Evolutionary conservation across 2,329 filamentous ascomycete genomes (phyloP).

Genomic region (Cadophora sp.): DNA sequence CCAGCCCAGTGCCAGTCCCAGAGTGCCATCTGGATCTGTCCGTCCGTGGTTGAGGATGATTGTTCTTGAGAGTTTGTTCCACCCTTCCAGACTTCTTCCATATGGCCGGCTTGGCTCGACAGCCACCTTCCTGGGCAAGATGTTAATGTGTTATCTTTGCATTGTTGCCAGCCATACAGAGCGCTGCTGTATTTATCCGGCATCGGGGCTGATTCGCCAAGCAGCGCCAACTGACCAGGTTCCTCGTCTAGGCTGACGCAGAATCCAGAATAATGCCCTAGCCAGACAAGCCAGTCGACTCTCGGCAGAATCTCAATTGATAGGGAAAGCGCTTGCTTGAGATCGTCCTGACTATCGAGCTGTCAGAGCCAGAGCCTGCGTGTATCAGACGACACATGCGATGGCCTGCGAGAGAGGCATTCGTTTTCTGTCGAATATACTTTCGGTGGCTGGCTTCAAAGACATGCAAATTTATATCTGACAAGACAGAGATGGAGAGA

Average conservation of each 20-base stretch:
- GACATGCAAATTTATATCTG: neutral
- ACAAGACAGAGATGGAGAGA: neutral
- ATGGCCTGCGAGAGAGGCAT: neutral
- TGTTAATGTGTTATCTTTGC: constrained; percentile 12
- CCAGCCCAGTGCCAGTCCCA: neutral
- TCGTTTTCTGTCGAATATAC: neutral
- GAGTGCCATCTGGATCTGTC: neutral
- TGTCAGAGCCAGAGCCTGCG: constrained; percentile 5
- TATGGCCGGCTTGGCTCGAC: constrained; percentile 20
- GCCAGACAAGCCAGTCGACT: neutral
- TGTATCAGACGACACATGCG: neutral
- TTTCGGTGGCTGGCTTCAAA: neutral
- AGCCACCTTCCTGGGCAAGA: constrained; percentile 21
- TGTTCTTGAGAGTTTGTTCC: neutral
- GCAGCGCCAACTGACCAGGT: constrained; percentile 7
- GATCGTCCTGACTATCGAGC: constrained; percentile 5
- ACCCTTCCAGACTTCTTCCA: constrained; percentile 12
- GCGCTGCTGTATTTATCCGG: constrained; percentile 20
- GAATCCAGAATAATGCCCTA: constrained; percentile 3
- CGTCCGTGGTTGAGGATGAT: neutral
- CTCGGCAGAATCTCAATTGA: constrained; percentile 13
- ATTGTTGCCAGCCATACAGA: constrained; percentile 16
- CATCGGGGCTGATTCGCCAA: constrained; percentile 25
- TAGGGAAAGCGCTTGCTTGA: constrained; percentile 9
- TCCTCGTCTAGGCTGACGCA: constrained; percentile 11